A percentile compares a stretch with the other conserved stretches of the same genome.
phyloP scores from a whole-genome alignment of 2,329 filamentous ascomycete genomes.

The Aspergillaceae sp. region DNA sequence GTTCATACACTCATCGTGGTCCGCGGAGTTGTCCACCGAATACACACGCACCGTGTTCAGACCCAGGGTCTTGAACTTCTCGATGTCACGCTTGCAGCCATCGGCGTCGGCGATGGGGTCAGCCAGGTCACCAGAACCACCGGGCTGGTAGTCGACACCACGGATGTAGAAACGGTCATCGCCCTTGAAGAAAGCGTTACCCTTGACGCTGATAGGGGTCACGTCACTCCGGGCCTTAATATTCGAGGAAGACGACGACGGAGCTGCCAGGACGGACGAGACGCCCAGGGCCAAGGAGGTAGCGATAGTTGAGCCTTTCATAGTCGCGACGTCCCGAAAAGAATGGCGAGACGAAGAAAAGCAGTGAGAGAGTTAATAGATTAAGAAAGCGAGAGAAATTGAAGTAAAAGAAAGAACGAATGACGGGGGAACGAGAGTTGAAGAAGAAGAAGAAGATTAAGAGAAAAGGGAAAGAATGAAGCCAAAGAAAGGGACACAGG shows the following conservation, averaged over 20 bases:
- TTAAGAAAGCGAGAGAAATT: constrained; percentile 12
- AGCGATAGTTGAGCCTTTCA: constrained; percentile 47
- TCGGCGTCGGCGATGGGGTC: constrained; percentile 68
- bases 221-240: constrained; percentile 37
- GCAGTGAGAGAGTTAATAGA: constrained; percentile 9
- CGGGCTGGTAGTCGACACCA: constrained; percentile 56
- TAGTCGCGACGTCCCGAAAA: constrained; percentile 24
- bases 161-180: constrained; percentile 48
- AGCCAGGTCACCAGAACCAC: constrained; percentile 52
- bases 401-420: constrained; percentile 12
- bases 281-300: constrained; percentile 40
- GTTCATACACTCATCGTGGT: constrained; percentile 81
- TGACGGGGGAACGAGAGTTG: constrained; percentile 11
- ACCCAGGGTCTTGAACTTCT: constrained; percentile 73
- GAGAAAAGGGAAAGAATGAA: constrained; percentile 2
- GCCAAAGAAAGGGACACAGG: constrained; percentile 1
- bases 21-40: constrained; percentile 74
- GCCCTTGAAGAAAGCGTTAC: constrained; percentile 59
- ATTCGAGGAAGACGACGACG: constrained; percentile 30
- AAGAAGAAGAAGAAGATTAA: constrained; percentile 3
- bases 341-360: constrained; percentile 2
- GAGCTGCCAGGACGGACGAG: constrained; percentile 39
- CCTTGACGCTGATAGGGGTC: constrained; percentile 53
- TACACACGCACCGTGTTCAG: constrained; percentile 91
- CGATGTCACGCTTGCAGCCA: constrained; percentile 70